Conservation (phyloP, 1,284 basidiomycete genomes). For the Trichosporon coremiiforme region DNA sequence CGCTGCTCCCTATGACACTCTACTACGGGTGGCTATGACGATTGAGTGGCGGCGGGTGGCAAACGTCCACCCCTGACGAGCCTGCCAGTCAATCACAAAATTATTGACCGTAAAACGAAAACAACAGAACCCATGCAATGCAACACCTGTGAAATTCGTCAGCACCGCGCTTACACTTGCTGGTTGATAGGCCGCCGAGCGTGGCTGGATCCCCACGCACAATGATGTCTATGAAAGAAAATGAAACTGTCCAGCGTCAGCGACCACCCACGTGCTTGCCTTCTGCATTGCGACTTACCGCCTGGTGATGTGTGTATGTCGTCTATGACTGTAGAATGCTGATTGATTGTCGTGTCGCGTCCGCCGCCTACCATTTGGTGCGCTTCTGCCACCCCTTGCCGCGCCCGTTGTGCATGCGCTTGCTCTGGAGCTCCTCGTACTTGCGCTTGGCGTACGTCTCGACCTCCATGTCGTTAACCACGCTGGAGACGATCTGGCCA, state of each 20-base stretch:
- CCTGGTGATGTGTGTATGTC: slow-evolving; percentile 13
- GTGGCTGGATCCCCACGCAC: slow-evolving; percentile 28
- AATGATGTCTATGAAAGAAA: slow-evolving; percentile 29
- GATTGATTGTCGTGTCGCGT: not conserved
- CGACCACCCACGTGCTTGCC: not conserved
- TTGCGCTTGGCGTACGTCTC: slow-evolving; percentile 90
- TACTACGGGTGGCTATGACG: slow-evolving; percentile 5
- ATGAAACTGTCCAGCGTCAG: slow-evolving; percentile 24
- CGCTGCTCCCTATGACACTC: slow-evolving; percentile 3
- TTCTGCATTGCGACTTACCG: slow-evolving; percentile 23
- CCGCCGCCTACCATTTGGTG: slow-evolving; percentile 50
- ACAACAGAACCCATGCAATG: slow-evolving; percentile 31
- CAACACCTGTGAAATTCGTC: slow-evolving; percentile 27
- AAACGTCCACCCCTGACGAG: not conserved
- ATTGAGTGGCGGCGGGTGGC: slow-evolving; percentile 8
- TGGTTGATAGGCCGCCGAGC: not conserved
- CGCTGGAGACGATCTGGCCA: slow-evolving; percentile 80
- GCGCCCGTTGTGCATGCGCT: slow-evolving; percentile 70
- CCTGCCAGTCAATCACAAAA: not conserved
- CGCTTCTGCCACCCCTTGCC: slow-evolving; percentile 72
- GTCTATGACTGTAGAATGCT: not conserved
- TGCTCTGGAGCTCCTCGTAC: slow-evolving; percentile 78
- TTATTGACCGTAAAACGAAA: not conserved
- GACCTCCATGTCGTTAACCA: slow-evolving; percentile 83
- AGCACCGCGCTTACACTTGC: slow-evolving; percentile 16